These are phyloP conservation scores for Paramecium sexaurelia DNA, from an alignment of 73 alveolate genomes.

Conservation along the genomic window DNA sequence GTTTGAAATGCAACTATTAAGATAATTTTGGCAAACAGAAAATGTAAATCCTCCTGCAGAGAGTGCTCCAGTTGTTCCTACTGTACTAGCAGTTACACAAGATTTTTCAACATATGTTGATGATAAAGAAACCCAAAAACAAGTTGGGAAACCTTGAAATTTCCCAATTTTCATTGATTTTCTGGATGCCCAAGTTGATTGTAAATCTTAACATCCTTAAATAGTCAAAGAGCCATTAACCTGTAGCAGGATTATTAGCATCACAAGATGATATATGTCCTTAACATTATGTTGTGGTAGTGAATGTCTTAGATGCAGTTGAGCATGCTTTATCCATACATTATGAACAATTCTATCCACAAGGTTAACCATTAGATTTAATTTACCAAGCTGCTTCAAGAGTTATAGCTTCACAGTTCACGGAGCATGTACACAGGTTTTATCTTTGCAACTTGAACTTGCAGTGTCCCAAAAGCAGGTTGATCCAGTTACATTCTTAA, in stretches of 20 bases:
- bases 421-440: conserved; percentile 41
- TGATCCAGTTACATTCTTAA: background rate
- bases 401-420: background rate
- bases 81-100: background rate
- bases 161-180: background rate
- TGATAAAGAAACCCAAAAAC: background rate
- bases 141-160: background rate
- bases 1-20: background rate
- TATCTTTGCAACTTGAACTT: background rate
- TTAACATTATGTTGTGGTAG: background rate
- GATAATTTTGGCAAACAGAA: background rate
- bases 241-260: background rate
- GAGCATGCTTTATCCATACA: conserved; percentile 14
- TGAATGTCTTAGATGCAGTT: background rate
- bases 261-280: background rate
- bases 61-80: background rate
- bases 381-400: background rate
- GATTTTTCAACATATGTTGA: background rate
- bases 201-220: background rate
- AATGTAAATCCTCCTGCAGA: background rate
- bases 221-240: background rate
- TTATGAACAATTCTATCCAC: conserved; percentile 42
- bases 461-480: conserved; percentile 10
- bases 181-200: background rate
- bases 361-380: background rate